Base-by-base conservation (phyloP, 257 asterid species). In the Prunella vulgaris region DNA sequence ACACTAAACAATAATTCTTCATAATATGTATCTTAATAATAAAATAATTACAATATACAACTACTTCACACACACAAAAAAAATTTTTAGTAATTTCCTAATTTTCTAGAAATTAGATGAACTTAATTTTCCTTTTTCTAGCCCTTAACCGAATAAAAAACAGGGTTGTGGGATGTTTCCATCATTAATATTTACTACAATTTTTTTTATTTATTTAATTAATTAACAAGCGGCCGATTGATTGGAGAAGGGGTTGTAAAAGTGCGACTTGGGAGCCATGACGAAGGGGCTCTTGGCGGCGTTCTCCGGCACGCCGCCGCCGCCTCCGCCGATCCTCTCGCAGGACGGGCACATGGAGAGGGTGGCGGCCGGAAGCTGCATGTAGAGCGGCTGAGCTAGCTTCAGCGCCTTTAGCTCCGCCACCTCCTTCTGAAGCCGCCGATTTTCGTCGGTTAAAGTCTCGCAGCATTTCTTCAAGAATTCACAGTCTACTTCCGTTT, bases 401-500 rank as follows among this genome's bases (percentile, higher is more conserved):
- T 90, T 93, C 4, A 87, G 69, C 2, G 97, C 88, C 76, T 90
- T 90, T 25, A 93, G 82, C 79, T 93, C 98, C 30, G 88, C 95
- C 1, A 93, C 61, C 76, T 93, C 98, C 78, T 93, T 93, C 64
- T 88, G 96, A 5, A 93, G 84, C 74, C 96, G 83, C 69, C 96
- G 79, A 42, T 93, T 93, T 75, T 93, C 97, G 1, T 93, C 98
- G 12, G 97, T 93, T 57, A 93, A 68, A 1, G 95, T 79, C 61
- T 90, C 97, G 48, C 98, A 93, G 75, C 90, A 93, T 80, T 93
- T 93, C 80, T 93, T 93, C 84, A 93, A 18, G 82, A 85, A 87
- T 30, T 90, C 98, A 54, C 95, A 93, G 84, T 93, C 98, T 8
- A 88, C 93, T 70, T 93, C 98, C 2, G 98, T 93, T 69, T 93